Conservation (phyloP, 306 rosid genomes). For the Lathyrus oleraceus region DNA sequence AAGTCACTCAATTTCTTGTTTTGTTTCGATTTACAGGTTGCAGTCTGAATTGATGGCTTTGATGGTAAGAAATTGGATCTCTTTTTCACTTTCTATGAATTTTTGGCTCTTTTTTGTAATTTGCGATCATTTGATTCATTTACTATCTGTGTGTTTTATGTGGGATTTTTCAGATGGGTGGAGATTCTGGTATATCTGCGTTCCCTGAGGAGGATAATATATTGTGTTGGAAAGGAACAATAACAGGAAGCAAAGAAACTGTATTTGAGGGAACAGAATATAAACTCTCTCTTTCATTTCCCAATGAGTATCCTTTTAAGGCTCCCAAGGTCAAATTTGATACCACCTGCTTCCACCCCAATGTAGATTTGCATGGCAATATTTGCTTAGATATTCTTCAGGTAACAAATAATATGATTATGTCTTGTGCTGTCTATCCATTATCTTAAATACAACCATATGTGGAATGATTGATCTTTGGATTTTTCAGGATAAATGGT, state of each 20-base stretch:
- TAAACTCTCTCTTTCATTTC: constrained; percentile 71
- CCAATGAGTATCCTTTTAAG: constrained; percentile 92
- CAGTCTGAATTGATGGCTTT: constrained; percentile 96
- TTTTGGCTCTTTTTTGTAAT: not conserved
- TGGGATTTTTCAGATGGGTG: constrained; percentile 69
- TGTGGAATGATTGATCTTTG: not conserved
- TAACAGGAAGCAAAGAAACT: constrained; percentile 85
- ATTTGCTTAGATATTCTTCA: constrained; percentile 99
- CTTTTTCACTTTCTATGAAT: not conserved
- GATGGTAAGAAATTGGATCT: constrained; percentile 63
- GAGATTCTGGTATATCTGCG: constrained; percentile 85
- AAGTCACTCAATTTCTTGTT: constrained; percentile 5
- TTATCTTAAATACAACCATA: not conserved
- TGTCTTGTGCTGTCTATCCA: not conserved
- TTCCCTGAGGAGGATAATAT: constrained; percentile 97
- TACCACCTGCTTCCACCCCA: constrained; percentile 85
- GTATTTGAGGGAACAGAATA: constrained; percentile 93
- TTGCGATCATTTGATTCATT: not conserved
- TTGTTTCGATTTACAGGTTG: constrained; percentile 54
- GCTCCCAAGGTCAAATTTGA: constrained; percentile 95
- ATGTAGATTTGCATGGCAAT: constrained; percentile 78
- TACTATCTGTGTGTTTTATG: not conserved
- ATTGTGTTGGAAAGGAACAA: constrained; percentile 95
- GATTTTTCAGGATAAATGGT: constrained; percentile 34
- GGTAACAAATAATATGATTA: constrained; percentile 41